Base-by-base conservation (phyloP, 192 early-diverging fungal genomes). In the Linnemannia hyalina region DNA sequence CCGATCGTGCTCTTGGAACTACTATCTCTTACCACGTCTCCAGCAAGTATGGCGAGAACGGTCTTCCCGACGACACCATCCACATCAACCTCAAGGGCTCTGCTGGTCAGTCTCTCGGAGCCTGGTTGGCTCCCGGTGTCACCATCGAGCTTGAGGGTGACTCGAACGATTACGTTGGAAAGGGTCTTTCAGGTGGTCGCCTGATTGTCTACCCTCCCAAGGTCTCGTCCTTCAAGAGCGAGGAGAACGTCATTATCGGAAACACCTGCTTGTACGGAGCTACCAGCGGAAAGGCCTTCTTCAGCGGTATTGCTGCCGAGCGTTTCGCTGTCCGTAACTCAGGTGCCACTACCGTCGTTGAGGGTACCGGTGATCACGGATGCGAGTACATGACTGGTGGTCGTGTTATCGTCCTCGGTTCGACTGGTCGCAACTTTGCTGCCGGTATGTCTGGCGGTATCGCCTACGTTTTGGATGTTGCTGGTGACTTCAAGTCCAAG, bases 351-450 rank as follows among this genome's bases (percentile, higher is more conserved):
- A 97, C 97, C 55, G 97, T 99, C 9, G 95, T 97, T 47, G 98
- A 99, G 89, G 98, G 98, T 78, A 94, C 95, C 38, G 98, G 98
- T 82, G 98, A 99, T 92, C 98, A 99, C 88, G 98, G 97, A 73
- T 99, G 98, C 90, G 98, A 99, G 92, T 99, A 99, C 92, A 99
- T 99, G 98, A 99, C 98, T 10, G 98, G 98, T 65, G 98, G 98
- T 65, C 92, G 97, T 52, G 95, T 96, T 52, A 91, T 99, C 41
- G 93, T 99, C 44, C 91, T 99, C 10, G 98, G 97, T 80, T 72
- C 73, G 38, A 96, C 95, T 29, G 98, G 98, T 16, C 94, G 97
- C 84, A 99, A 99, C 93, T 99, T 99, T 92, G 98, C 98, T 29
- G 98, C 98, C 23, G 98, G 98, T 88, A 99, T 99, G 98, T 94